A percentile compares a stretch with the other conserved stretches of the same genome.
These are phyloP conservation scores for Salix dunnii DNA, from an alignment of 345 rosid genomes.

Conservation along the genomic window DNA sequence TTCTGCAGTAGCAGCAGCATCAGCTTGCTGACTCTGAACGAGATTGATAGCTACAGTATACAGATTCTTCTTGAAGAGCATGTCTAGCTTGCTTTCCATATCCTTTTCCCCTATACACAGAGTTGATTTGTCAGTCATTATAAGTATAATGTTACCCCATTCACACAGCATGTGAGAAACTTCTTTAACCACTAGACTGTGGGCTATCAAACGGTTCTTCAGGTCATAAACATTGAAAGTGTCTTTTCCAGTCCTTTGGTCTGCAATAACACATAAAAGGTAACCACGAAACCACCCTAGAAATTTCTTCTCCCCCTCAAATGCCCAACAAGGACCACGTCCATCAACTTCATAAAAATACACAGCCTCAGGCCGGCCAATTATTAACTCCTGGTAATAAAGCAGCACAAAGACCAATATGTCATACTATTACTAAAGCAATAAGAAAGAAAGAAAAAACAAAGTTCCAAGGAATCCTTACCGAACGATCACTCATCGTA, in stretches of 20 bases:
- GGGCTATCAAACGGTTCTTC: slow-evolving; percentile 85
- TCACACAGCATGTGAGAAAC: slow-evolving; percentile 93
- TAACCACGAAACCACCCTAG: slow-evolving; percentile 97
- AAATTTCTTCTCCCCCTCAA: slow-evolving; percentile 92
- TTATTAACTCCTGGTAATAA: slow-evolving; percentile 69
- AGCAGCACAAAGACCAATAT: slow-evolving; percentile 9
- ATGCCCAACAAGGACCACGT: slow-evolving; percentile 99
- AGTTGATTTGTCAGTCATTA: slow-evolving; percentile 63
- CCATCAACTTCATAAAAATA: slow-evolving; percentile 96
- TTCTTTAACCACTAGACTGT: slow-evolving; percentile 73
- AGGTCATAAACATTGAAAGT: slow-evolving; percentile 85
- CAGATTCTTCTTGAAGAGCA: slow-evolving; percentile 94
- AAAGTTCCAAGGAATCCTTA: slow-evolving; percentile 31
- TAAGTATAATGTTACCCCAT: slow-evolving; percentile 90
- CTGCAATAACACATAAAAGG: slow-evolving; percentile 80
- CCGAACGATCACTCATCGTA: slow-evolving; percentile 90
- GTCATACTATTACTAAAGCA: slow-evolving; percentile 2
- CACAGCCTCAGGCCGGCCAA: slow-evolving; percentile 95
- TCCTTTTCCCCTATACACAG: slow-evolving; percentile 92
- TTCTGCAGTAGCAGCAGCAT: slow-evolving; percentile 98
- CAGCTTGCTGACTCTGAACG: slow-evolving; percentile 97
- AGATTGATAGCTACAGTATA: slow-evolving; percentile 94
- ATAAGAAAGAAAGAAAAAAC: neutral
- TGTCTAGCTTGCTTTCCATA: slow-evolving; percentile 98
- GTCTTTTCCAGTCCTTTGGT: slow-evolving; percentile 69